Base-by-base conservation (phyloP, 106 monocot species). In the Gastrodia elata region DNA sequence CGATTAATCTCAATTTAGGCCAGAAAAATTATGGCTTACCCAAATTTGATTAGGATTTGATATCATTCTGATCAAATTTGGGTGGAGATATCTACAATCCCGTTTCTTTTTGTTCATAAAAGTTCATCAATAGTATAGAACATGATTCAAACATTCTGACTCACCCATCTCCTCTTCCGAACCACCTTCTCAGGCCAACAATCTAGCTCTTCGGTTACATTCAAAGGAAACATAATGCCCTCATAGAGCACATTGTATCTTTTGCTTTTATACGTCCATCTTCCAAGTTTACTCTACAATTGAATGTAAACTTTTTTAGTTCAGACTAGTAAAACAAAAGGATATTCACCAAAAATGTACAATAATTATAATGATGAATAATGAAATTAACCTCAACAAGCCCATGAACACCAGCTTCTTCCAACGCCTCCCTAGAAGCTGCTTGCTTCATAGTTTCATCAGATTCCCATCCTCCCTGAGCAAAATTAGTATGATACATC, bases 251-350 rank as follows among this genome's bases (percentile, higher is more conserved):
- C 27, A 14, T 80, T 82, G 37, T 82, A 49, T 15, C 72, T 77
- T 32, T 77, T 84, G 73, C 90, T 87, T 35, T 71, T 84, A 75
- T 90, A 90, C 56, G 36, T 79, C 90, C 90, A 90, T n/a, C 49
- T 82, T 2, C 86, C 90, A 9, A 90, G 89, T 2, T 27, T 55
- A 68, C 64, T 8, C 85, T 88, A 80, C 42, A 39, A 56, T 42
- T 0, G 20, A 61, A 37, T 65, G 32, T 61, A 61, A 32, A n/a
- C n/a, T n/a, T 13, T 8, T 33, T 28, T 57, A 37, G 22, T 44
- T 43, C 18, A 48, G 37, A 28, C 1, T 16, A 44, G 6, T 28
- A 6, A 30, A 49, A 33, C 34, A 4, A 35, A 9, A 34, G 27
- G 32, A 61, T 2, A 18, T 35, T 20, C 16, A 16, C 0, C 4